Base-by-base conservation (phyloP, 169 alveolate species). In the Plasmodium ovale region DNA sequence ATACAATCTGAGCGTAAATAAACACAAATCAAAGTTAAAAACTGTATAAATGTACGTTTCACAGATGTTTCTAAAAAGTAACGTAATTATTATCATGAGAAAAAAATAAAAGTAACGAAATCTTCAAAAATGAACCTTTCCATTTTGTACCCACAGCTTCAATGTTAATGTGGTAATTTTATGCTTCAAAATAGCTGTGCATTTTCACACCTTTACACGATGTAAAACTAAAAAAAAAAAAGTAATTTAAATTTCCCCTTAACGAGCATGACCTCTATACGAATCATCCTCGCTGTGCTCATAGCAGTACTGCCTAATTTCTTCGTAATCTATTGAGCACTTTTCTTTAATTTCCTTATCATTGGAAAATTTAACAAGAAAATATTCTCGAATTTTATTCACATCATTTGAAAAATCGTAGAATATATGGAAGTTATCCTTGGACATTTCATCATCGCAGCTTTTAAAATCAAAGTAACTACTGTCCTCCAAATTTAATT, bases 381-480 rank as follows among this genome's bases (percentile, higher is more conserved):
- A 82, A 58, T 64, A 65, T 42, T 35, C 69, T 70, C 90, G 47
- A 19, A 82, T 82, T 65, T 82, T 33, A 64, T 59, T 29, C 65
- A 82, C 42, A 42, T 82, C 71, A 64, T 82, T 39, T 54, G 64
- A 44, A 35, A 82, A 64, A 67, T 82, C 65, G 59, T 64, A 25
- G 37, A 82, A 82, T 82, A 65, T 49, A 37, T 39, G 90, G 42
- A 65, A 64, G 47, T 82, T 82, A 3, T 70, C 77, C 65, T 51
- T 51, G 27, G 67, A 35, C 79, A 82, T 82, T 82, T 82, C 90
- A 27, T 82, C 84, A 31, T 82, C 90, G 58, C 90, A 82, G 21
- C 90, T 82, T 64, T 64, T 56, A 51, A 65, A 82, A 60, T 82
- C 79, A 7, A 82, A 69, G 42, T 64, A 67, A 51, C 53, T 82